These are phyloP conservation scores for Nothopassalora personata DNA, from an alignment of 2,329 filamentous ascomycete genomes.

Conservation along the genomic window DNA sequence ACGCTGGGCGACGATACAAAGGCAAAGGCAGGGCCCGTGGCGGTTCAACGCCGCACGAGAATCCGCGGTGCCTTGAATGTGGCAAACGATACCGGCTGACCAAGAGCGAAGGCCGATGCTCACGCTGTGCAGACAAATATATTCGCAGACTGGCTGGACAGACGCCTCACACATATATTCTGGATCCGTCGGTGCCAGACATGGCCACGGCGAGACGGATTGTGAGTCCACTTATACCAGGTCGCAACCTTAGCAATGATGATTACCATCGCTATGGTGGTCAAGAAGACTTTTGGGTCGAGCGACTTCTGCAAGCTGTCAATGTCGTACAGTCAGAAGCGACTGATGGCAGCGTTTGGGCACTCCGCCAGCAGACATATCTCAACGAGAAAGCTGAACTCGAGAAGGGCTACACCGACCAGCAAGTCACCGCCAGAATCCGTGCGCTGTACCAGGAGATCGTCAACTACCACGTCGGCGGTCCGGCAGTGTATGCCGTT, in stretches of 20 bases:
- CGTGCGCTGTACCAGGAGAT: conserved; percentile 16
- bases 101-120: conserved; percentile 9
- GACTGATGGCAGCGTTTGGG: conserved; percentile 6
- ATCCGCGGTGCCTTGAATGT: conserved; percentile 6
- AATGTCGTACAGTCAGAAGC: conserved; percentile 9
- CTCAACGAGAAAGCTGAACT: conserved; percentile 17
- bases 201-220: conserved; percentile 2
- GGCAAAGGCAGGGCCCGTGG: neutral
- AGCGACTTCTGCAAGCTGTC: conserved; percentile 13
- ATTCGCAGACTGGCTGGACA: conserved; percentile 12
- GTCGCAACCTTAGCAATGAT: conserved; percentile 3
- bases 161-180: neutral
- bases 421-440: conserved; percentile 15
- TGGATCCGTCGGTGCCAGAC: conserved; percentile 12
- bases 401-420: conserved; percentile 8
- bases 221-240: conserved; percentile 11
- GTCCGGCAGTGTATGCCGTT: conserved; percentile 10
- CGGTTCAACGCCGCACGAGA: neutral
- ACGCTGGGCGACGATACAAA: neutral
- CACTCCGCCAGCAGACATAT: conserved; percentile 13
- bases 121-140: conserved; percentile 14
- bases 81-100: conserved; percentile 4
- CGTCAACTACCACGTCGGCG: conserved; percentile 14
- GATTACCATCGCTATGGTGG: neutral
- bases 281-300: conserved; percentile 11